Evolutionary conservation across 768 basidiomycete genomes (phyloP).

Genomic region (Mycena indigotica): DNA sequence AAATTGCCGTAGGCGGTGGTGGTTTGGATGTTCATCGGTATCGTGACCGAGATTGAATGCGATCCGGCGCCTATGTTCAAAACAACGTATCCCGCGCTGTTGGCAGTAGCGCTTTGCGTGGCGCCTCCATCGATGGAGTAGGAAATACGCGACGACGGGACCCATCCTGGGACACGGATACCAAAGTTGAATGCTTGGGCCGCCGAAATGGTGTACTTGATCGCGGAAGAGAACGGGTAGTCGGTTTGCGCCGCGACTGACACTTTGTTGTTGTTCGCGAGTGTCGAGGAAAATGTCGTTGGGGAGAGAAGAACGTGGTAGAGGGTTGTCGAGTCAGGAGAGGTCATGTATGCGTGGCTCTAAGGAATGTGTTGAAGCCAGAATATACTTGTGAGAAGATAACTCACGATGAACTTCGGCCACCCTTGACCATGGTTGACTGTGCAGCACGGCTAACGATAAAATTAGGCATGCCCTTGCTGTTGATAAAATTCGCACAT

Average conservation of each 20-base stretch:
- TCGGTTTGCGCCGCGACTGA: constrained; percentile 16
- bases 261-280: constrained; percentile 14
- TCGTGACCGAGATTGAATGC: constrained; percentile 10
- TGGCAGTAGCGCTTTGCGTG: constrained; percentile 8
- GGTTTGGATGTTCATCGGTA: constrained; percentile 16
- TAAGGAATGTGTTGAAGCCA: too few species aligned
- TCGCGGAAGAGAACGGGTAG: constrained; percentile 16
- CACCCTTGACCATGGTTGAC: constrained; percentile 22
- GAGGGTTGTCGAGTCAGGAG: constrained; percentile 14
- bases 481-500: background rate
- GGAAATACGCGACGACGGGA: constrained; percentile 7
- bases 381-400: too few species aligned
- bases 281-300: constrained; percentile 15
- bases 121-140: constrained; percentile 13
- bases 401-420: constrained; percentile 19
- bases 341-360: constrained; percentile 19
- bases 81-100: constrained; percentile 16
- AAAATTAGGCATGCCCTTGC: background rate
- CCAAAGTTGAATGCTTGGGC: constrained; percentile 14
- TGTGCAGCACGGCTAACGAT: constrained; percentile 15
- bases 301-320: constrained; percentile 19
- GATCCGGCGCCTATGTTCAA: constrained; percentile 10
- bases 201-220: constrained; percentile 11
- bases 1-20: constrained; percentile 3
- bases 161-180: constrained; percentile 17